phyloP scores from a whole-genome alignment of 108 stramenopile genomes.

The Cyclotella baltica region DNA sequence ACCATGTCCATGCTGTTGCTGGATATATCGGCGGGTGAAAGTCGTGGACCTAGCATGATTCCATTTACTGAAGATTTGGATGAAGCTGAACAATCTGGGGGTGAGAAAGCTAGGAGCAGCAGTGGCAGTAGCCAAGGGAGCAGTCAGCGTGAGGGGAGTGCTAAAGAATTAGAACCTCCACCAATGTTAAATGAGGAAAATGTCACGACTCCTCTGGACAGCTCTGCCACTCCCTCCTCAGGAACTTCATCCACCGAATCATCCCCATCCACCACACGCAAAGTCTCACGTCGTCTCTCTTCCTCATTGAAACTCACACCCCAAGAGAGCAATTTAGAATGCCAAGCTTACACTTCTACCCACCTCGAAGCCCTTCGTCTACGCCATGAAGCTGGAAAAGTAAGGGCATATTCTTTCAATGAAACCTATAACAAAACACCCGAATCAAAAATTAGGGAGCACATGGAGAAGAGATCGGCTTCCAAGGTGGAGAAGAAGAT shows the following conservation, averaged over 20 bases:
- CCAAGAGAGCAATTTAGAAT: constrained; percentile 33
- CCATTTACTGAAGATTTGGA: constrained; percentile 43
- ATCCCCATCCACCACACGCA: neutral
- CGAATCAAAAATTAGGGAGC: neutral
- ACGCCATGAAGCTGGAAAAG: constrained; percentile 41
- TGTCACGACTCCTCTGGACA: neutral
- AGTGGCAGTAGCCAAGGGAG: constrained; percentile 1
- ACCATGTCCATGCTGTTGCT: constrained; percentile 50
- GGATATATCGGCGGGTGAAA: constrained; percentile 45
- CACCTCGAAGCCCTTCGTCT: constrained; percentile 43
- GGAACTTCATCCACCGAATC: constrained; percentile 9
- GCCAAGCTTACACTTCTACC: constrained; percentile 37
- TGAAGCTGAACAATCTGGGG: constrained; percentile 7
- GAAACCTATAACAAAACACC: constrained; percentile 11
- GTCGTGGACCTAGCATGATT: constrained; percentile 42
- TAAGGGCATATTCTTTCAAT: constrained; percentile 43
- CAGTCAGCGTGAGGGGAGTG: neutral
- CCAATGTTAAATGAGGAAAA: constrained; percentile 17
- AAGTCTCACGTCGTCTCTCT: neutral
- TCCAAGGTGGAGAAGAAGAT: constrained; percentile 7
- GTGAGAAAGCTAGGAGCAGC: constrained; percentile 4
- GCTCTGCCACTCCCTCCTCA: neutral
- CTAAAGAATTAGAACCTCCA: neutral
- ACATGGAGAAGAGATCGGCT: neutral
- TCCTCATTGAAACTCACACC: constrained; percentile 9